Base-by-base conservation (phyloP, 2,329 filamentous ascomycete species). In the Fonsecaea monophora region DNA sequence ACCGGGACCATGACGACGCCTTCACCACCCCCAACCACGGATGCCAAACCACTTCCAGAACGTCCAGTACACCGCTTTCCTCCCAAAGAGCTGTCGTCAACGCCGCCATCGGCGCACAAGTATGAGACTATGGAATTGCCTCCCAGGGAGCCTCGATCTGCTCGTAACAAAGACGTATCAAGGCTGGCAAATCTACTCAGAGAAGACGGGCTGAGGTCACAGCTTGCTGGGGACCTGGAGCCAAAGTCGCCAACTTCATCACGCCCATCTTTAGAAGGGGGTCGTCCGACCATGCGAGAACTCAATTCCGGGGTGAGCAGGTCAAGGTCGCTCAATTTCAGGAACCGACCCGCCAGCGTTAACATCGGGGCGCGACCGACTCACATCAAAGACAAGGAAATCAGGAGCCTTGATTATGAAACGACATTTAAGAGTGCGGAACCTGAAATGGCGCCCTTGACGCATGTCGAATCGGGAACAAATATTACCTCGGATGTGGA, bases 351-450 rank as follows among this genome's bases (percentile, higher is more conserved):
- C 75, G 84, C 88, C 0, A 97, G 94, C 77, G 91, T 92, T 38
- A 92, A 94, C 76, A 85, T 96, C 3, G 91, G 93, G 72, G 91
- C 91, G 0, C 93, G 90, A 74, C 83, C 95, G 60, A 93, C 96
- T 66, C 92, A 92, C 74, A 82, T 96, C 18, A 89, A 92, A 25
- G 92, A 95, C 73, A 86, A 88, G 60, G 93, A 96, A 75, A 83
- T 71, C 55, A 70, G 65, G 45, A 34, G 62, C 48, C 50, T 68
- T 13, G 69, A 68, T 59, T 70, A 71, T 34, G 67, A 70, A 7
- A 56, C 65, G 25, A 68, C 64, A 3, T 68, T 68, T 35, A 62
- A 63, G 34, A 71, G 69, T 53, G 65, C 65, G 25, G 70, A 72
- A 48, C 67, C 64, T 12, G 68, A 71, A 25, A 53, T 70, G 57